Percentiles rank a stretch among this genome's conserved stretches.
Conservation (phyloP, 2,329 filamentous ascomycete genomes). For the Cladosporium cucumerinum region DNA sequence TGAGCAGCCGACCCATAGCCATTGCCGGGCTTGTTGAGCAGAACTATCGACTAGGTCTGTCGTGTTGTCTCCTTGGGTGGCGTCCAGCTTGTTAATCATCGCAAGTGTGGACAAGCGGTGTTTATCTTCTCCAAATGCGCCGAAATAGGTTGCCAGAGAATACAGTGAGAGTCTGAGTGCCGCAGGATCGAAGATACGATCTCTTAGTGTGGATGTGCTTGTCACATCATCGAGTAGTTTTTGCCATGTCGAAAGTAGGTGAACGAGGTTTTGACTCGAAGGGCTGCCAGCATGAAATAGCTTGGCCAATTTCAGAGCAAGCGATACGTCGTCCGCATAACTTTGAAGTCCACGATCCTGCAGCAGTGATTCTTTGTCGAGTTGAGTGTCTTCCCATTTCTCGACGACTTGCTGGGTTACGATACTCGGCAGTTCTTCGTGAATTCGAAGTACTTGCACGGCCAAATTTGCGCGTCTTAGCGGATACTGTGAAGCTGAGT, state of each 20-base stretch:
- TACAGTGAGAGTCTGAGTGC: constrained; percentile 51
- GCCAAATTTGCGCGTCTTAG: constrained; percentile 26
- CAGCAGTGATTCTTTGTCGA: background rate
- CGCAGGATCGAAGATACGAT: constrained; percentile 50
- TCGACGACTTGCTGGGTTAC: constrained; percentile 13
- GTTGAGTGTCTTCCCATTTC: background rate
- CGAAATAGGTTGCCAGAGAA: constrained; percentile 54
- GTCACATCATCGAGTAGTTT: constrained; percentile 33
- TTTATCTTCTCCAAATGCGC: constrained; percentile 54
- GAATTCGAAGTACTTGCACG: constrained; percentile 22
- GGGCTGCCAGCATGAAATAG: constrained; percentile 40
- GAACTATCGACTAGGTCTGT: background rate
- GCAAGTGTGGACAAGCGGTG: constrained; percentile 18
- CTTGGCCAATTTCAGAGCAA: constrained; percentile 39
- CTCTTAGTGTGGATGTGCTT: constrained; percentile 38
- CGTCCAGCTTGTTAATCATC: constrained; percentile 16
- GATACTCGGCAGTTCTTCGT: constrained; percentile 25
- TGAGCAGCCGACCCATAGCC: constrained; percentile 59
- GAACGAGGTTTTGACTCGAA: constrained; percentile 27
- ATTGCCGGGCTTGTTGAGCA: constrained; percentile 40
- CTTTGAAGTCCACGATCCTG: constrained; percentile 35
- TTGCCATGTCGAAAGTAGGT: constrained; percentile 39
- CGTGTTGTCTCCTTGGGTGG: background rate
- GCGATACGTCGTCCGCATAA: constrained; percentile 37
- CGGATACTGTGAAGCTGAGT: constrained; percentile 23